Conservation (phyloP, 2,329 filamentous ascomycete genomes). For the Diaporthe destruens region DNA sequence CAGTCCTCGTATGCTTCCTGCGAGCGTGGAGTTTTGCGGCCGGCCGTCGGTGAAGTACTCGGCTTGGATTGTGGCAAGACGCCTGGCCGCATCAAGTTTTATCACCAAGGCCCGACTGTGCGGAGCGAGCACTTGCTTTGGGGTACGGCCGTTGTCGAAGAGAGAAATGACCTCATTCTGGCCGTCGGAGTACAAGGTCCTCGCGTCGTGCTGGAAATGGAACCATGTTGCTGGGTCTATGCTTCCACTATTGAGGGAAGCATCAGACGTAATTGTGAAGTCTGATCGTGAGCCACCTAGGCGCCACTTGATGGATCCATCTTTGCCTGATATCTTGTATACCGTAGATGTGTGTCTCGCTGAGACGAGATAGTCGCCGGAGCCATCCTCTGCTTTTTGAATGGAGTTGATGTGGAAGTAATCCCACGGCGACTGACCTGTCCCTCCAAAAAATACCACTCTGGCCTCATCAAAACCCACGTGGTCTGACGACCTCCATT, state of each 20-base stretch:
- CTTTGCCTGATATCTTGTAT: slow-evolving; percentile 59
- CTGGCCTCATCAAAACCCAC: background rate
- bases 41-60: slow-evolving; percentile 3
- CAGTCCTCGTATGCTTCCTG: background rate
- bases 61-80: background rate
- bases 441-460: slow-evolving; percentile 4
- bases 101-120: background rate
- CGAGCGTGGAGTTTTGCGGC: background rate
- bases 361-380: slow-evolving; percentile 63
- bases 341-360: slow-evolving; percentile 61
- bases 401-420: slow-evolving; percentile 69
- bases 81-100: background rate
- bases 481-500: slow-evolving; percentile 24
- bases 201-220: slow-evolving; percentile 4
- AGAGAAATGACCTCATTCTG: background rate
- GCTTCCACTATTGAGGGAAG: slow-evolving; percentile 54
- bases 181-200: background rate
- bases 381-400: slow-evolving; percentile 57
- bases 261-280: background rate
- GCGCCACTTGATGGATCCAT: slow-evolving; percentile 63
- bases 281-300: slow-evolving; percentile 34
- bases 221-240: background rate
- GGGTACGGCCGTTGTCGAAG: slow-evolving; percentile 9
- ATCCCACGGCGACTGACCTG: slow-evolving; percentile 55
- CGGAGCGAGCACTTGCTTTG: background rate